Conservation (phyloP, 306 rosid species). For the Dalbergia oliveri region DNA sequence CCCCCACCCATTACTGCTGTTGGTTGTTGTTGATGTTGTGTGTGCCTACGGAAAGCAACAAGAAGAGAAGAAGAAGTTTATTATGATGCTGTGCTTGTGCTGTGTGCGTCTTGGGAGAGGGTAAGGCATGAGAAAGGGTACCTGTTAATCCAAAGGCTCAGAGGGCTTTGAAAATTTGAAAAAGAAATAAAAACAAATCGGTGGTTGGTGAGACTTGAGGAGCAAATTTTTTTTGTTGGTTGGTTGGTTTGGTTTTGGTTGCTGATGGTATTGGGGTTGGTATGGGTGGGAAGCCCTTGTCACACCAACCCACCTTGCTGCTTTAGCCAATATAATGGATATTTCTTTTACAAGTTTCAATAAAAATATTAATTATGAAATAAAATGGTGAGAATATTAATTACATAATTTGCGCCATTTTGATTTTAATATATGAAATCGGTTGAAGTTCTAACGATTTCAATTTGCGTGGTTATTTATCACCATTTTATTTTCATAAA, state of each 20-base stretch:
- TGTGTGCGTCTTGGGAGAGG: background rate
- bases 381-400: too few species aligned
- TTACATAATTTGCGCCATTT: too few species aligned
- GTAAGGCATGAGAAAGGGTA: background rate
- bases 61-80: background rate
- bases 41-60: slow-evolving; percentile 2
- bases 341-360: too few species aligned
- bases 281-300: slow-evolving; percentile 1
- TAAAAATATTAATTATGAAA: too few species aligned
- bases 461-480: too few species aligned
- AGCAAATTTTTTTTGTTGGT: background rate
- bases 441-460: too few species aligned
- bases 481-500: too few species aligned
- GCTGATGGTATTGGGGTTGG: slow-evolving; percentile 37
- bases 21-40: background rate
- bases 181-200: background rate
- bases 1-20: slow-evolving; percentile 63
- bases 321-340: too few species aligned
- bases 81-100: background rate
- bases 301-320: background rate
- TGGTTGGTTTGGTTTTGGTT: slow-evolving; percentile 28
- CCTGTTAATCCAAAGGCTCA: background rate
- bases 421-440: too few species aligned
- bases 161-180: slow-evolving; percentile 46
- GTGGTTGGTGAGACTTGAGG: slow-evolving; percentile 49